Percentiles rank a stretch among this genome's conserved stretches.
phyloP scores from a whole-genome alignment of 1,284 basidiomycete genomes.

The Neonothopanus nambi region DNA sequence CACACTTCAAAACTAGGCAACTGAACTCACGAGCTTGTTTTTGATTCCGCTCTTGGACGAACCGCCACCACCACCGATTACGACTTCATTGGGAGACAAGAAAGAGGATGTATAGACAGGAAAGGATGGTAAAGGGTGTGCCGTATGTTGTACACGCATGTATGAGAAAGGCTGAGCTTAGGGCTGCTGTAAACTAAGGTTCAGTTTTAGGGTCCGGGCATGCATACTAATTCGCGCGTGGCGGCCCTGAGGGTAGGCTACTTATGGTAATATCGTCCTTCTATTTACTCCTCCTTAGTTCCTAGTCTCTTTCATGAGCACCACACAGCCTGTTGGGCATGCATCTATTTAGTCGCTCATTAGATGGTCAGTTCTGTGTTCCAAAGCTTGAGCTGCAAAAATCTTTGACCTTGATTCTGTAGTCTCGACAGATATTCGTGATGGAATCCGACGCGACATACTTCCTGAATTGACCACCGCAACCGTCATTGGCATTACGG shows the following conservation, averaged over 20 bases:
- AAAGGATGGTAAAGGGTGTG: slow-evolving; percentile 75
- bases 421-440: background rate
- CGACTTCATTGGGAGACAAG: slow-evolving; percentile 68
- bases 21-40: slow-evolving; percentile 79
- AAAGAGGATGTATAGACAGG: slow-evolving; percentile 91
- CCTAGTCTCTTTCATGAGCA: background rate
- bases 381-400: too few species aligned
- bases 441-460: slow-evolving; percentile 20
- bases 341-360: too few species aligned
- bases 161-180: too few species aligned
- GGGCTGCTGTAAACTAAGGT: background rate
- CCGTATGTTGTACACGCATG: slow-evolving; percentile 82
- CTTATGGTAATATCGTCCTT: background rate
- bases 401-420: too few species aligned
- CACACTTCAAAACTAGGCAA: slow-evolving; percentile 7
- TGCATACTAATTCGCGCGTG: too few species aligned
- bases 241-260: too few species aligned
- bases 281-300: background rate
- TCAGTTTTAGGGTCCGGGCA: too few species aligned
- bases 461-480: slow-evolving; percentile 59
- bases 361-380: too few species aligned
- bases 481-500: slow-evolving; percentile 78
- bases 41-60: slow-evolving; percentile 80
- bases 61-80: slow-evolving; percentile 90
- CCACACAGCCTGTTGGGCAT: too few species aligned